Conservation (phyloP, 1,139 yeast species). For the Debaryomycetaceae sp. region DNA sequence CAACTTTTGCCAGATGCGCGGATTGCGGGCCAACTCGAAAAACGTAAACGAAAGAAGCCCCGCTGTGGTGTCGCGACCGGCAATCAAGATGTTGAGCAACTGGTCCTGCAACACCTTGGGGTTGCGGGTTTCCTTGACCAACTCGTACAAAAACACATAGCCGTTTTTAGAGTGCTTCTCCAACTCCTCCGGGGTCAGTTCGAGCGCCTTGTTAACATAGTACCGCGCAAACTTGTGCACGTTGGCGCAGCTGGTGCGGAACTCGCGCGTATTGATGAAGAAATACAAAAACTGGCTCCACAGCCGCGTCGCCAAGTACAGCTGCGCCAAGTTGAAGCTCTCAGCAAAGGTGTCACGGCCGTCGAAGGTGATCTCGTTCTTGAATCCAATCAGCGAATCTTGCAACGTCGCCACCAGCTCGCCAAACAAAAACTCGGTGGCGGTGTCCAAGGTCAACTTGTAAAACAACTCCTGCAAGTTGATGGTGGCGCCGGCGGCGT, state of each 20-base stretch:
- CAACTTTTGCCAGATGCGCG: slow-evolving; percentile 30
- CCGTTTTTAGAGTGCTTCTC: slow-evolving; percentile 34
- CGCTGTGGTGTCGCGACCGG: slow-evolving; percentile 48
- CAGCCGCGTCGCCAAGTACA: slow-evolving; percentile 26
- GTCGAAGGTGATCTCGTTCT: slow-evolving; percentile 16
- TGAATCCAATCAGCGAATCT: slow-evolving; percentile 26
- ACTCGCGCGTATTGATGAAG: slow-evolving; percentile 25
- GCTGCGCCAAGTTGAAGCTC: slow-evolving; percentile 28
- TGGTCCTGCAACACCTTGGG: slow-evolving; percentile 41
- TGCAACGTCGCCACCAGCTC: slow-evolving; percentile 28
- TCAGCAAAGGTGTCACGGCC: slow-evolving; percentile 20
- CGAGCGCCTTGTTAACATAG: slow-evolving; percentile 30
- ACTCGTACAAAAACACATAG: slow-evolving; percentile 41
- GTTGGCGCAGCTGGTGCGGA: slow-evolving; percentile 21
- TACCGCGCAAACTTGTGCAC: slow-evolving; percentile 34
- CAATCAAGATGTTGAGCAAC: slow-evolving; percentile 39
- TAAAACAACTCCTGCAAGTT: slow-evolving; percentile 38
- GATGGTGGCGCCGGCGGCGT: slow-evolving; percentile 19
- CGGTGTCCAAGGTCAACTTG: slow-evolving; percentile 36
- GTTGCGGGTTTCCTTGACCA: slow-evolving; percentile 41
- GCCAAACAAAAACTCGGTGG: slow-evolving; percentile 41
- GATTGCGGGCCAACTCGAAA: slow-evolving; percentile 39
- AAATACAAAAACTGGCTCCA: slow-evolving; percentile 25
- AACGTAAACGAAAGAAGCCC: slow-evolving; percentile 40
- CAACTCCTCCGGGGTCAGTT: slow-evolving; percentile 26